Conservation (phyloP, 768 basidiomycete genomes). For the Cyclocybe aegerita region DNA sequence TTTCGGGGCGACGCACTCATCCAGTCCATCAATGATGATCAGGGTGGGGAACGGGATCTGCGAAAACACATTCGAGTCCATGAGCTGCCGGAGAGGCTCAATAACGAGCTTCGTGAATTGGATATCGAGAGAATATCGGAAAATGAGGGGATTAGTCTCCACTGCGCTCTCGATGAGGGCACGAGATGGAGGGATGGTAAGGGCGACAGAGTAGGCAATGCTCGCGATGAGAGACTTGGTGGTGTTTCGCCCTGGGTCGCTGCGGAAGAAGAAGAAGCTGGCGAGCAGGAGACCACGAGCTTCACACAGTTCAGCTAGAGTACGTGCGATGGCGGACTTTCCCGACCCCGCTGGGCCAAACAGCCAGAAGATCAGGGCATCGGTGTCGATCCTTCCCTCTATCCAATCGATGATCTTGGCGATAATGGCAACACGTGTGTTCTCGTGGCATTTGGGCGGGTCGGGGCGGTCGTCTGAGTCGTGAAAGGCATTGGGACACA, state of each 20-base stretch:
- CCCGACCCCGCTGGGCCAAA: constrained; percentile 16
- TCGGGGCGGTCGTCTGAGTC: constrained; percentile 8
- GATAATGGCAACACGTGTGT: constrained; percentile 11
- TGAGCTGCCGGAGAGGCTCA: constrained; percentile 3
- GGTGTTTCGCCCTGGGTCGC: constrained; percentile 5
- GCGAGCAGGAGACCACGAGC: neutral
- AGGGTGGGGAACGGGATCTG: neutral
- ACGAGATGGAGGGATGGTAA: constrained; percentile 3
- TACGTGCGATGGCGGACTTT: constrained; percentile 14
- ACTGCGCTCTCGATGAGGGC: constrained; percentile 2
- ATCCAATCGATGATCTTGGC: constrained; percentile 11
- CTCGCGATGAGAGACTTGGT: constrained; percentile 7
- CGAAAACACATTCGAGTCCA: too few species aligned
- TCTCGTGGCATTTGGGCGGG: constrained; percentile 11
- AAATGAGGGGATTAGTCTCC: constrained; percentile 8
- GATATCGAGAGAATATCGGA: constrained; percentile 3
- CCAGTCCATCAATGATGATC: constrained; percentile 16
- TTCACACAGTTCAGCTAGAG: constrained; percentile 7
- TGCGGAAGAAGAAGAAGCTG: constrained; percentile 13
- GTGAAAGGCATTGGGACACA: constrained; percentile 9
- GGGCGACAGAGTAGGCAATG: constrained; percentile 11
- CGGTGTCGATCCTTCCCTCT: neutral
- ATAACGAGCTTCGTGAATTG: constrained; percentile 12
- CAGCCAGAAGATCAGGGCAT: constrained; percentile 14
- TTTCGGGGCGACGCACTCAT: constrained; percentile 9